Conservation (phyloP, 1,284 basidiomycete genomes). For the Pulchroboletus neoregius region DNA sequence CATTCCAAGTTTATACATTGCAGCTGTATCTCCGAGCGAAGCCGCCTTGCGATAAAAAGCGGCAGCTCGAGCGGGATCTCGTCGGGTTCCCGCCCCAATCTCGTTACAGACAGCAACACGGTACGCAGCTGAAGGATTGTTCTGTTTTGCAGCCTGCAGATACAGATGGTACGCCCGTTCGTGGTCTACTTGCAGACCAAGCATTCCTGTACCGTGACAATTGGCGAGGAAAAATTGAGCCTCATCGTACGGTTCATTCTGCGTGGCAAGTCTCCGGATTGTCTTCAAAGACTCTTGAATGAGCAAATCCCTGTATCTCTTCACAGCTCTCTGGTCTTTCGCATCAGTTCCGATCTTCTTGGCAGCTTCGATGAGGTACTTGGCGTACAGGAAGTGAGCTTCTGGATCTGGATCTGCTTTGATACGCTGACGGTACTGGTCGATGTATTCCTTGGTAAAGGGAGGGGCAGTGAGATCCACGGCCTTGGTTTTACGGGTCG, state of each 20-base stretch:
- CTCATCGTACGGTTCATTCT: slow-evolving; percentile 87
- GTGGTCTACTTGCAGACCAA: slow-evolving; percentile 94
- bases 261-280: slow-evolving; percentile 86
- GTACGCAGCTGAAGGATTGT: slow-evolving; percentile 93
- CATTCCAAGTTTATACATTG: slow-evolving; percentile 99
- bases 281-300: slow-evolving; percentile 90
- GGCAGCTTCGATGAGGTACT: slow-evolving; percentile 99
- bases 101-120: slow-evolving; percentile 99
- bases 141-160: slow-evolving; percentile 95
- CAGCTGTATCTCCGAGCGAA: slow-evolving; percentile 92
- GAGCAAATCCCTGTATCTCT: slow-evolving; percentile 89
- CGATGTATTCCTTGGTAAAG: slow-evolving; percentile 95
- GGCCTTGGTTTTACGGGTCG: slow-evolving; percentile 73
- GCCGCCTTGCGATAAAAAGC: slow-evolving; percentile 98
- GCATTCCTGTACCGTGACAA: slow-evolving; percentile 91
- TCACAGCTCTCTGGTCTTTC: slow-evolving; percentile 74
- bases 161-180: slow-evolving; percentile 99
- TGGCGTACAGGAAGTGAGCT: slow-evolving; percentile 96
- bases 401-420: slow-evolving; percentile 98
- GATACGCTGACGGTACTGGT: slow-evolving; percentile 94
- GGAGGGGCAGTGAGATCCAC: slow-evolving; percentile 85
- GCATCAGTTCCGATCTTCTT: slow-evolving; percentile 77
- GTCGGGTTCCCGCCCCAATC: slow-evolving; percentile 96
- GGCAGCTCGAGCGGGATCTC: slow-evolving; percentile 84
- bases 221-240: slow-evolving; percentile 99